A percentile compares a stretch with the other conserved stretches of the same genome.
These are phyloP conservation scores for Eucalyptus erythrocorys DNA, from an alignment of 345 rosid species.

Conservation along the genomic window DNA sequence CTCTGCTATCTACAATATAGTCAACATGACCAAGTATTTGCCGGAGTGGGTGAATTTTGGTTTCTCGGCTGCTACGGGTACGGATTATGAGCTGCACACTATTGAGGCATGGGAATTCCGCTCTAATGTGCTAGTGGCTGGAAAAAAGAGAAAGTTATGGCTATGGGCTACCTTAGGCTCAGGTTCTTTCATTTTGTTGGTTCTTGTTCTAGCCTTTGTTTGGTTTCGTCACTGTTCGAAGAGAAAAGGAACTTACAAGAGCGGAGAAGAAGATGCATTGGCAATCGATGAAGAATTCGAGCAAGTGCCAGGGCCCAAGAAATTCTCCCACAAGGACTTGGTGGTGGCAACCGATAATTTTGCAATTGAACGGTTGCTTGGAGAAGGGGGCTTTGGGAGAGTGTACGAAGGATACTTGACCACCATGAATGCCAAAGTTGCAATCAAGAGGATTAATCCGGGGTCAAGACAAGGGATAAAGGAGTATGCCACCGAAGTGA, in stretches of 20 bases:
- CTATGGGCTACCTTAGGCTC: not conserved
- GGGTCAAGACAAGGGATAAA: not conserved
- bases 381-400: not conserved
- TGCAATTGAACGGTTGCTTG: not conserved
- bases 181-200: not conserved
- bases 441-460: not conserved
- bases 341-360: not conserved
- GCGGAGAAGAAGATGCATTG: not conserved
- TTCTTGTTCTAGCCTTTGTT: not conserved
- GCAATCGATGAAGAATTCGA: not conserved
- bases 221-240: not conserved
- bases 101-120: constrained; percentile 1
- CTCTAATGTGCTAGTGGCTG: not conserved
- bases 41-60: constrained; percentile 12
- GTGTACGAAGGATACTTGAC: not conserved
- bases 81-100: not conserved
- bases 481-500: not conserved
- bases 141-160: not conserved
- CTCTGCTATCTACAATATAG: not conserved
- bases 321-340: not conserved
- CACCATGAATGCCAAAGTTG: not conserved
- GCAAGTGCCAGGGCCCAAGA: not conserved
- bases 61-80: constrained; percentile 1
- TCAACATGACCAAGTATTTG: not conserved
- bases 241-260: not conserved